Evolutionary conservation across 192 early-diverging fungal species (phyloP).

Genomic region (Coemansia sp.): DNA sequence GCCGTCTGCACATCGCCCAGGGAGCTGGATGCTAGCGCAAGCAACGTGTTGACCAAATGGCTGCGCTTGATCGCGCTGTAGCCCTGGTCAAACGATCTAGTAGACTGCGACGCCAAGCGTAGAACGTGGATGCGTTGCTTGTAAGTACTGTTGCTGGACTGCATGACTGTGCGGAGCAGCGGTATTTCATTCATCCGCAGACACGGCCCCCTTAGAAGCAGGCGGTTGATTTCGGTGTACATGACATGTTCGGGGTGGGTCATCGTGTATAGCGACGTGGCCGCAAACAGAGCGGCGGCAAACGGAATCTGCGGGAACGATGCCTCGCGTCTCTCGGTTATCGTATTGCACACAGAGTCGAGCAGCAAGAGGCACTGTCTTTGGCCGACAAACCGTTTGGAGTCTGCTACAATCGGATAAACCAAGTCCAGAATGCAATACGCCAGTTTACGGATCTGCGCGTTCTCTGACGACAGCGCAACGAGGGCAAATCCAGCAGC

Average conservation of each 20-base stretch:
- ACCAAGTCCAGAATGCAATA: constrained; percentile 38
- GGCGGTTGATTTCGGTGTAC: constrained; percentile 29
- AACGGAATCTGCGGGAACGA: constrained; percentile 38
- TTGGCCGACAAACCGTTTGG: constrained; percentile 20
- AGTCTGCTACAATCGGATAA: constrained; percentile 12
- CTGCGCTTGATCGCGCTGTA: constrained; percentile 17
- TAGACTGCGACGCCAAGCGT: constrained; percentile 32
- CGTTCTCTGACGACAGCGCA: constrained; percentile 36
- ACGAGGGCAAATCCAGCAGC: constrained; percentile 36
- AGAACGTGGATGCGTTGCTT: constrained; percentile 32
- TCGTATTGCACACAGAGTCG: constrained; percentile 46
- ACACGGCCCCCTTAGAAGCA: constrained; percentile 32
- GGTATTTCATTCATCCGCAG: constrained; percentile 32
- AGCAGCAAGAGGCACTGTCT: constrained; percentile 34
- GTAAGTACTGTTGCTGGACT: constrained; percentile 5
- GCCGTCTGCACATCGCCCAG: constrained; percentile 42
- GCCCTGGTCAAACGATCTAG: constrained; percentile 29
- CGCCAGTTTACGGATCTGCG: constrained; percentile 35
- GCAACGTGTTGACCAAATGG: constrained; percentile 22
- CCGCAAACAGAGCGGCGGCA: constrained; percentile 34
- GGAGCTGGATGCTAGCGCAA: constrained; percentile 31
- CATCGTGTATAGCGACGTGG: constrained; percentile 31
- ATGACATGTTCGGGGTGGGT: constrained; percentile 46
- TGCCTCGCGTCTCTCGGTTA: constrained; percentile 11
- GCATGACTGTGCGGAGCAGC: constrained; percentile 24